phyloP scores from a whole-genome alignment of 371 early-diverging fungal species.

The Nematocida major region DNA sequence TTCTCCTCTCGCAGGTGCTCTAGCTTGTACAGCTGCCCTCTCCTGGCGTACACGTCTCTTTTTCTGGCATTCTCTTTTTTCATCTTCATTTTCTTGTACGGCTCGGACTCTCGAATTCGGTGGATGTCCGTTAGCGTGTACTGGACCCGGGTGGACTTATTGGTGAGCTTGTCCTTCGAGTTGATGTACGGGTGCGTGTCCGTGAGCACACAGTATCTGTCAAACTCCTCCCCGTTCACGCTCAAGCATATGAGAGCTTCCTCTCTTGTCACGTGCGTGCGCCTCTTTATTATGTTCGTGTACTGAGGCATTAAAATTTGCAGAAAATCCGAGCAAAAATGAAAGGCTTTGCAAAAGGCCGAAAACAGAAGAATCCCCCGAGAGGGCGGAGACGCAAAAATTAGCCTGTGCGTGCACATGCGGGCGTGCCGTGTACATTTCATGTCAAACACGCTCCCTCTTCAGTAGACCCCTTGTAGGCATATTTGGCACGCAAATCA shows the following conservation, averaged over 20 bases:
- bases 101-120: constrained; percentile 46
- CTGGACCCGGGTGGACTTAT: constrained; percentile 38
- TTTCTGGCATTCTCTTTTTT: constrained; percentile 30
- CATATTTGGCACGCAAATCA: too few species aligned
- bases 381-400: too few species aligned
- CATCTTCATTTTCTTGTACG: constrained; percentile 33
- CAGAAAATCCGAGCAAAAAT: background rate
- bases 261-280: constrained; percentile 44
- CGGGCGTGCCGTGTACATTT: too few species aligned
- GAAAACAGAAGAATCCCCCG: too few species aligned
- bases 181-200: constrained; percentile 29
- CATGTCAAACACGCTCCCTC: too few species aligned
- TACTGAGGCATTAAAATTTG: constrained; percentile 30
- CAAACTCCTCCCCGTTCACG: constrained; percentile 7
- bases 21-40: constrained; percentile 4
- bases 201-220: constrained; percentile 33
- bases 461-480: too few species aligned
- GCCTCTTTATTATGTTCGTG: constrained; percentile 39
- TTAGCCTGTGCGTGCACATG: too few species aligned
- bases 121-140: constrained; percentile 45
- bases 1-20: constrained; percentile 25
- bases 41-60: background rate
- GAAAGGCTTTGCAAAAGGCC: too few species aligned
- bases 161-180: constrained; percentile 23
- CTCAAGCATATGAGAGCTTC: constrained; percentile 36